These are phyloP conservation scores for Orbilia quercus DNA, from an alignment of 2,329 filamentous ascomycete species.

Conservation along the genomic window DNA sequence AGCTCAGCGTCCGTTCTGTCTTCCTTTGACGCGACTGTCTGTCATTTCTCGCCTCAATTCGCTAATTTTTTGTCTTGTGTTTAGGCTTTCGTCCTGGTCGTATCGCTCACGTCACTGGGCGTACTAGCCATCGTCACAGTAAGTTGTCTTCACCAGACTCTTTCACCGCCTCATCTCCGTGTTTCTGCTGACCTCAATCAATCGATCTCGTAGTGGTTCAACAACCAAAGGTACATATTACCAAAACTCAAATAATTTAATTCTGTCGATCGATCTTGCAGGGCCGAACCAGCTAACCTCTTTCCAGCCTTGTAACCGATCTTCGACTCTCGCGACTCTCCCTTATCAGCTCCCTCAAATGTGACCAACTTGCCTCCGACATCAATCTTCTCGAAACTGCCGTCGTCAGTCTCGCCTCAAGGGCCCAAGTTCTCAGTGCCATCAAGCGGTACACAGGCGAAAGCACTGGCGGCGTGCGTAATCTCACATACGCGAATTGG, in stretches of 20 bases:
- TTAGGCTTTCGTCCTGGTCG: constrained; percentile 52
- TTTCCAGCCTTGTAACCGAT: constrained; percentile 51
- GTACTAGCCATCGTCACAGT: constrained; percentile 55
- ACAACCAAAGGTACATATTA: constrained; percentile 56
- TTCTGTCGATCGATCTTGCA: background rate
- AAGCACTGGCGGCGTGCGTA: constrained; percentile 28
- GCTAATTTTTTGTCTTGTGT: background rate
- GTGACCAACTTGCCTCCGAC: constrained; percentile 49
- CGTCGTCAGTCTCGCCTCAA: constrained; percentile 34
- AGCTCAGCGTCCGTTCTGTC: constrained; percentile 42
- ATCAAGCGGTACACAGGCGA: constrained; percentile 54
- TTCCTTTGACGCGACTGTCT: constrained; percentile 10
- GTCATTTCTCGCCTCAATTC: background rate
- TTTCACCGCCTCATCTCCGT: background rate
- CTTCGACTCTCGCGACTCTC: constrained; percentile 44
- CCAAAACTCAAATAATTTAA: background rate
- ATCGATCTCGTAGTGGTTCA: constrained; percentile 41
- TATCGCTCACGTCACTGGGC: constrained; percentile 53
- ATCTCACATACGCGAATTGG: constrained; percentile 47
- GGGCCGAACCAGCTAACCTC: constrained; percentile 19
- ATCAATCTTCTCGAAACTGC: constrained; percentile 43
- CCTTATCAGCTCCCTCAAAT: constrained; percentile 43
- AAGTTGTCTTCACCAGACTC: constrained; percentile 11
- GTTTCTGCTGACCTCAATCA: background rate
- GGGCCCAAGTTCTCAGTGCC: constrained; percentile 49